phyloP scores from a whole-genome alignment of 2,329 filamentous ascomycete genomes.

The Furcasterigmium sp. region DNA sequence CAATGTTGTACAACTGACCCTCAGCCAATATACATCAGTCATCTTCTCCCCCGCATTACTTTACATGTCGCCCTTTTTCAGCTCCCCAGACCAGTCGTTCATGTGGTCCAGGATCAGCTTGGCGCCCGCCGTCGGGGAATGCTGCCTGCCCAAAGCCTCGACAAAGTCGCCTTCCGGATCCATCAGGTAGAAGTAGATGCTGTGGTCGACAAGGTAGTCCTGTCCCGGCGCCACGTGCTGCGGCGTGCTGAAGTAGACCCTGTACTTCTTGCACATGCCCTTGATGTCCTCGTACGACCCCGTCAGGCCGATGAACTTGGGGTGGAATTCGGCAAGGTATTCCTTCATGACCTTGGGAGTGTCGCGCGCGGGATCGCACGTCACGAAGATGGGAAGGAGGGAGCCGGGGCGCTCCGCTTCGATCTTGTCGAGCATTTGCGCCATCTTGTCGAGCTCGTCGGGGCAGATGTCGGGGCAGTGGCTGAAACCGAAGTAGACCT shows the following conservation, averaged over 20 bases:
- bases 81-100: slow-evolving; percentile 46
- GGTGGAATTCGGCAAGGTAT: slow-evolving; percentile 90
- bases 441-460: slow-evolving; percentile 99
- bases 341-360: slow-evolving; percentile 76
- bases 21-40: neutral
- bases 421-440: slow-evolving; percentile 79
- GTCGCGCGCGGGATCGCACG: slow-evolving; percentile 90
- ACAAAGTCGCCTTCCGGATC: slow-evolving; percentile 98
- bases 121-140: slow-evolving; percentile 81
- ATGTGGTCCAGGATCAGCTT: slow-evolving; percentile 83
- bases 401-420: slow-evolving; percentile 43
- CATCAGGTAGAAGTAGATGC: slow-evolving; percentile 99
- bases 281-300: slow-evolving; percentile 94
- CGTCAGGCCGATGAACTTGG: slow-evolving; percentile 78
- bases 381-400: slow-evolving; percentile 83
- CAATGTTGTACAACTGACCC: neutral
- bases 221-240: slow-evolving; percentile 82
- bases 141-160: slow-evolving; percentile 90
- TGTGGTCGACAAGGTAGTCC: slow-evolving; percentile 97
- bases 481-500: slow-evolving; percentile 98
- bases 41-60: neutral
- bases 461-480: slow-evolving; percentile 99
- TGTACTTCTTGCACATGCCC: slow-evolving; percentile 88
- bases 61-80: slow-evolving; percentile 8
- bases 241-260: slow-evolving; percentile 96